Evolutionary conservation across 106 monocot genomes (phyloP).

Genomic region (Allium sativum): DNA sequence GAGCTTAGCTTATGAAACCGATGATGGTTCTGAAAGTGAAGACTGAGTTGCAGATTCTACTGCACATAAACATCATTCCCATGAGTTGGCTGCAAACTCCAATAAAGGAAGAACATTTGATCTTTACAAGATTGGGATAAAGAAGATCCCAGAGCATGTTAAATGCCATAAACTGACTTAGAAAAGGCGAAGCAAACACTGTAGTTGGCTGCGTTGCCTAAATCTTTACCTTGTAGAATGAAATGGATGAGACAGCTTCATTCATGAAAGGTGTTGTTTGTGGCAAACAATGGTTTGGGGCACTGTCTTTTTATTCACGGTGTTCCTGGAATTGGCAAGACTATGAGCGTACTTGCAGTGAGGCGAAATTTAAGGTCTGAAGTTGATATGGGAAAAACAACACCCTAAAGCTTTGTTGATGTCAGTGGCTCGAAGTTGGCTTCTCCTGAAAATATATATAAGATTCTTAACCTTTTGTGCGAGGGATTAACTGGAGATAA

Average conservation of each 20-base stretch:
- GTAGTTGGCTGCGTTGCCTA: conserved; percentile 70
- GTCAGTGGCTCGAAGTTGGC: conserved; percentile 90
- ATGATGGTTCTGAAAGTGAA: conserved; percentile 70
- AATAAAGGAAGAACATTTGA: conserved; percentile 72
- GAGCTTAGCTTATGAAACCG: conserved; percentile 37
- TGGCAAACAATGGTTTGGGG: conserved; percentile 72
- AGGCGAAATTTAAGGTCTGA: conserved; percentile 73
- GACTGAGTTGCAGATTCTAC: conserved; percentile 16
- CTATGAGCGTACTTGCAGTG: conserved; percentile 85
- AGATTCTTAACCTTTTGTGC: conserved; percentile 24
- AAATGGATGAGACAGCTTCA: conserved; percentile 81
- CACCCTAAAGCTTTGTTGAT: conserved; percentile 69
- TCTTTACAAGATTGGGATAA: conserved; percentile 76
- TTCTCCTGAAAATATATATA: conserved; percentile 91
- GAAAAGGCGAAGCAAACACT: conserved; percentile 73
- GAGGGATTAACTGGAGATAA: conserved; percentile 76
- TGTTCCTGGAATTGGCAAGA: conserved; percentile 99
- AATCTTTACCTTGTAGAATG: conserved; percentile 86
- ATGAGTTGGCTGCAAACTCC: conserved; percentile 69
- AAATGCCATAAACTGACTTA: conserved; percentile 67
- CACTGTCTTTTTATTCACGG: conserved; percentile 94
- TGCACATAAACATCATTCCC: conserved; percentile 20
- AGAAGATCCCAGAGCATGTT: conserved; percentile 70
- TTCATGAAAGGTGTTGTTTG: conserved; percentile 85
- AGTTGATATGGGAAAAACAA: conserved; percentile 59